Conservation (phyloP, 73 alveolate genomes). For the Symbiodinium pilosum region DNA sequence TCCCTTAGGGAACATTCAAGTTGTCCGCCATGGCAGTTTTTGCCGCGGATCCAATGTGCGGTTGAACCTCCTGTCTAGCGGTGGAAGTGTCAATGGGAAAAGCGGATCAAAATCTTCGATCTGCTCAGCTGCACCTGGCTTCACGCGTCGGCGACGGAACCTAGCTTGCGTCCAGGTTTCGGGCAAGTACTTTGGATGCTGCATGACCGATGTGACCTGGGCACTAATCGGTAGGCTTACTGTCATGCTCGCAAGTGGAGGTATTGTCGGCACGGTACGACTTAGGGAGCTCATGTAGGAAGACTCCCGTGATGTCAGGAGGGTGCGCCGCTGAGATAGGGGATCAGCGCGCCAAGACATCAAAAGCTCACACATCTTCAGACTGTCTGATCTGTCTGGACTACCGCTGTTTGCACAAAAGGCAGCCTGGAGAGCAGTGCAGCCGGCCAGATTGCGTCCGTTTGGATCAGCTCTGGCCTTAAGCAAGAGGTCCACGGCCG, state of each 20-base stretch:
- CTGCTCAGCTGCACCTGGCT: slow-evolving; percentile 11
- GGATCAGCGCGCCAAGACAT: neutral
- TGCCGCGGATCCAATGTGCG: neutral
- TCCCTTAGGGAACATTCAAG: neutral
- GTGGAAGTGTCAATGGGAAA: slow-evolving; percentile 43
- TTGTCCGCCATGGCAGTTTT: slow-evolving; percentile 2
- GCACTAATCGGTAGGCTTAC: neutral
- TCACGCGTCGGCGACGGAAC: slow-evolving; percentile 18
- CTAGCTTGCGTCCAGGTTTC: slow-evolving; percentile 47
- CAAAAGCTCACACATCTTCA: neutral
- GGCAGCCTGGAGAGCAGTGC: slow-evolving; percentile 6
- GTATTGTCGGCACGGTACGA: neutral
- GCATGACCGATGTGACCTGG: neutral
- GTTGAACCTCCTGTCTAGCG: slow-evolving; percentile 30
- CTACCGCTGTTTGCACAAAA: too few species aligned
- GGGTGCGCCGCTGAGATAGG: neutral
- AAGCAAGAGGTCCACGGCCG: neutral
- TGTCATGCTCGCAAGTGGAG: too few species aligned
- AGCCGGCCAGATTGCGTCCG: slow-evolving; percentile 37
- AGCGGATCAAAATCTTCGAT: slow-evolving; percentile 65
- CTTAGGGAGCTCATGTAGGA: neutral
- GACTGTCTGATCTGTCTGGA: neutral
- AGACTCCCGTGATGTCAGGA: neutral
- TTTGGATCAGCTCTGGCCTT: neutral
- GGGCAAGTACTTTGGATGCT: slow-evolving; percentile 38